Evolutionary conservation across 2,329 filamentous ascomycete species (phyloP), one percentile per base, ranked within the genome.

Genomic region (Tolypocladium tropicale): DNA sequence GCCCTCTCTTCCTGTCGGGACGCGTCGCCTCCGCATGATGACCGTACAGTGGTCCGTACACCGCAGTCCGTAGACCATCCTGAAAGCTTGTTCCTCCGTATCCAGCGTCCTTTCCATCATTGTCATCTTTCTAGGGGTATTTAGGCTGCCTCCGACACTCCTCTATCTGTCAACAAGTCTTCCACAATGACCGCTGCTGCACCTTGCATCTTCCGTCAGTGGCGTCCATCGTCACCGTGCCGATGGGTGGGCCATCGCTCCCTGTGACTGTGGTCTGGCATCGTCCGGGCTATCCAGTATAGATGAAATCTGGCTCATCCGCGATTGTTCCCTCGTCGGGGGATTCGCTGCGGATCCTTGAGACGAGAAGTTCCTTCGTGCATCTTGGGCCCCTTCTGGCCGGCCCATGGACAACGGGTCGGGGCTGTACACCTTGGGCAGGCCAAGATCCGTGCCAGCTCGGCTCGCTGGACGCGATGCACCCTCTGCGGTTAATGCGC

Each of bases 261-360:
- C 36, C 18, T 46, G 50, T 25, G 39, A 53, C 9, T 56, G 56
- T 3, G 48, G 53, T 32, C 55, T 46, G 18, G 54, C 41, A 28
- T 59, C 58, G 32, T 51, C 61, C 2, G 55, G 23, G 5, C 56
- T 52, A 21, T 54, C 54, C 12, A 61, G 25, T 11, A 62, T 46
- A 6, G 69, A 71, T 12, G 71, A 69, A 52, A 73, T 67, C 52
- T 71, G 70, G 50, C 70, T 70, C 49, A 72, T 64, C 32, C 67
- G 62, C 16, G 66, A 56, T 53, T 59, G 59, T 33, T 65, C 57
- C 56, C 62, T 61, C 59, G 62, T 60, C 57, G 57, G 46, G 11
- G 53, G 48, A 5, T 53, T 43, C 11, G 51, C 51, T 4, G 51
- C 53, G 6, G 57, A 53, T 16, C 53, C 56, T 9, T 51, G 51